These are phyloP conservation scores for Colletotrichum navitas DNA, from an alignment of 2,329 filamentous ascomycete genomes.

Conservation along the genomic window DNA sequence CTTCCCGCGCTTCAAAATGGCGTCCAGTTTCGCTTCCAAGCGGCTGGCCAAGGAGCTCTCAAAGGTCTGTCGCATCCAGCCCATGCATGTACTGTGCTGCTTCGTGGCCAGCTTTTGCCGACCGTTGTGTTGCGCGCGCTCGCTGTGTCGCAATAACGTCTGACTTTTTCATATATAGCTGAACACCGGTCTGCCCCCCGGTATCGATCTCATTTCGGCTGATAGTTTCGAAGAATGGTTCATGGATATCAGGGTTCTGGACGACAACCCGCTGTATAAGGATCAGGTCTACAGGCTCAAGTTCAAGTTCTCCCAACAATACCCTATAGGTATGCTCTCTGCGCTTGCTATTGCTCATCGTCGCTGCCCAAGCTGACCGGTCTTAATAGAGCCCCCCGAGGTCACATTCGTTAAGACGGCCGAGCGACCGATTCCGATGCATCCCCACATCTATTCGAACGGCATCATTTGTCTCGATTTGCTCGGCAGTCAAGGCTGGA, in stretches of 20 bases:
- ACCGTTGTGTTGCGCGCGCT: constrained; percentile 4
- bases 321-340: constrained; percentile 83
- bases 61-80: constrained; percentile 58
- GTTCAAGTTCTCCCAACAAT: constrained; percentile 85
- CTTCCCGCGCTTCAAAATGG: constrained; percentile 48
- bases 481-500: constrained; percentile 90
- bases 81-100: not conserved
- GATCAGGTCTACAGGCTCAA: constrained; percentile 85
- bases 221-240: constrained; percentile 91
- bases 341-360: constrained; percentile 1
- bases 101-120: constrained; percentile 7
- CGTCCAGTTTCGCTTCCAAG: constrained; percentile 65
- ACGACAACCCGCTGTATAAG: constrained; percentile 89
- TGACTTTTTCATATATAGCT: constrained; percentile 34
- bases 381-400: constrained; percentile 84
- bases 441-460: constrained; percentile 98
- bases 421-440: constrained; percentile 83
- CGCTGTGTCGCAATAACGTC: constrained; percentile 8
- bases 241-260: constrained; percentile 91
- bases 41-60: constrained; percentile 70
- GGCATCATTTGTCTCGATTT: constrained; percentile 98
- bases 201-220: constrained; percentile 83
- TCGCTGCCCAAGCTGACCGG: constrained; percentile 9
- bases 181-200: constrained; percentile 68
- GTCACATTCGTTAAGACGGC: constrained; percentile 83